Evolutionary conservation across 2,329 filamentous ascomycete genomes (phyloP).

Genomic region (Zopfia rhizophila): DNA sequence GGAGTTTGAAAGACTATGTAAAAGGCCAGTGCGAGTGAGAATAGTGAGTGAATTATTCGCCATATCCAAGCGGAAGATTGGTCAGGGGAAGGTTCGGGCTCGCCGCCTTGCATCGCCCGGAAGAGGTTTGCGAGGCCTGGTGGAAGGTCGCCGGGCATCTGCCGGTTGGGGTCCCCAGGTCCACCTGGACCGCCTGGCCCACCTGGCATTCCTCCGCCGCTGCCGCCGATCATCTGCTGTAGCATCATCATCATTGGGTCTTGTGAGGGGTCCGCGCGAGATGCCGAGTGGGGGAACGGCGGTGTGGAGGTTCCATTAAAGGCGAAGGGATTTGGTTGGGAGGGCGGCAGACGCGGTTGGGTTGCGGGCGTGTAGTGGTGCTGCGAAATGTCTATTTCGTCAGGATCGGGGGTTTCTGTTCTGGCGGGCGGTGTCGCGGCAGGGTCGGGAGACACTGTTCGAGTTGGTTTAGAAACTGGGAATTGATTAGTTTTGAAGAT

Average conservation of each 20-base stretch:
- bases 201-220: conserved; percentile 48
- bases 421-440: conserved; percentile 36
- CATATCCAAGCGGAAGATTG: conserved; percentile 67
- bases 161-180: conserved; percentile 20
- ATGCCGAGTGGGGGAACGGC: conserved; percentile 30
- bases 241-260: conserved; percentile 81
- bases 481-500: conserved; percentile 32
- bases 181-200: conserved; percentile 35
- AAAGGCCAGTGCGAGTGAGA: conserved; percentile 74
- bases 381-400: conserved; percentile 81
- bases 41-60: conserved; percentile 77
- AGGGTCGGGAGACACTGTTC: conserved; percentile 27
- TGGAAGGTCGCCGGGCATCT: conserved; percentile 46
- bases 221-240: conserved; percentile 73
- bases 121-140: conserved; percentile 57
- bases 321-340: conserved; percentile 38
- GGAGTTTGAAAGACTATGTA: conserved; percentile 75
- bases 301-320: conserved; percentile 37
- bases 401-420: conserved; percentile 66
- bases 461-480: conserved; percentile 32
- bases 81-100: conserved; percentile 47
- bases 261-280: conserved; percentile 49
- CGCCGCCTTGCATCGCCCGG: conserved; percentile 55
- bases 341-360: conserved; percentile 53
- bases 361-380: conserved; percentile 72